Conservation (phyloP, 2,329 filamentous ascomycete genomes). For the Paraphaeosphaeria sporulosa region DNA sequence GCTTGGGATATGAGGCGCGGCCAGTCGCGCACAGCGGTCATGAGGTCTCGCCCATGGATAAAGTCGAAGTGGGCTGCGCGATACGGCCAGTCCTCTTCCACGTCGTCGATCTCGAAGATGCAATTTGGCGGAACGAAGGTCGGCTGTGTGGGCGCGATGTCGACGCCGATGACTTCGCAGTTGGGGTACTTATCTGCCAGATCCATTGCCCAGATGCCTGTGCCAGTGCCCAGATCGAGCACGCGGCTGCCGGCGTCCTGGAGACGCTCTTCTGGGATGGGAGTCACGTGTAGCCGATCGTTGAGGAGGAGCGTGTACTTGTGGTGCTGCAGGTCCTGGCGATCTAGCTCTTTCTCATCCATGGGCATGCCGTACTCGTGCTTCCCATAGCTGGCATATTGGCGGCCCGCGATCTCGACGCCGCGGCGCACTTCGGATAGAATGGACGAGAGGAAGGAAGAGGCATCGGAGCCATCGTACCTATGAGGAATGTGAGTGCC, state of each 20-base stretch:
- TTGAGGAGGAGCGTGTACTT: slow-evolving; percentile 30
- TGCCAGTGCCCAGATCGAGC: slow-evolving; percentile 32
- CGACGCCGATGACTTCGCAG: slow-evolving; percentile 35
- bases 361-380: slow-evolving; percentile 37
- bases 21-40: slow-evolving; percentile 42
- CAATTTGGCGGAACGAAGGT: slow-evolving; percentile 50
- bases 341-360: slow-evolving; percentile 33
- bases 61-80: slow-evolving; percentile 42
- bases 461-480: slow-evolving; percentile 30
- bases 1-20: slow-evolving; percentile 36
- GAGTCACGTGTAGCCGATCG: slow-evolving; percentile 26
- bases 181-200: slow-evolving; percentile 31
- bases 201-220: slow-evolving; percentile 35
- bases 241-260: slow-evolving; percentile 17
- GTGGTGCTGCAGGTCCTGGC: slow-evolving; percentile 34
- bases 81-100: slow-evolving; percentile 48
- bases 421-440: slow-evolving; percentile 30
- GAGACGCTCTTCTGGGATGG: slow-evolving; percentile 23
- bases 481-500: slow-evolving; percentile 16
- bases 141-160: slow-evolving; percentile 49
- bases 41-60: slow-evolving; percentile 41
- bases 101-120: slow-evolving; percentile 50
- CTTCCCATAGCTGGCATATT: slow-evolving; percentile 31
- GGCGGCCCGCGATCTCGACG: slow-evolving; percentile 28
- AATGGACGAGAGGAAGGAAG: slow-evolving; percentile 33